Percentiles rank a stretch among this genome's conserved stretches.
phyloP scores from a whole-genome alignment of 768 basidiomycete genomes.

The Macrolepiota fuliginosa region DNA sequence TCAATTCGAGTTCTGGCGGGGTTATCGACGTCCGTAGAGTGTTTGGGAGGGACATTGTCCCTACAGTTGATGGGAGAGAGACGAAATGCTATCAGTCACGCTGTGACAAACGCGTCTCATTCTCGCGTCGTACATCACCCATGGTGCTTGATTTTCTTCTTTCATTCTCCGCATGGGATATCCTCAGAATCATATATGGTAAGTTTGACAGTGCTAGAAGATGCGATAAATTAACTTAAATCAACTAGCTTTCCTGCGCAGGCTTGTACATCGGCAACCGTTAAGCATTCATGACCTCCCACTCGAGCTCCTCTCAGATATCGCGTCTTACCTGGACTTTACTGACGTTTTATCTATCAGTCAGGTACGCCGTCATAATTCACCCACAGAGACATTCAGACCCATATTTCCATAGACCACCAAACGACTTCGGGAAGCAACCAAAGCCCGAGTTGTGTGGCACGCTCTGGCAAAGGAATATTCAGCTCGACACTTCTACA shows the following conservation, averaged over 20 bases:
- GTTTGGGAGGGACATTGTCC: slow-evolving; percentile 3
- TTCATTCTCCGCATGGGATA: background rate
- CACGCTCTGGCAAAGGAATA: background rate
- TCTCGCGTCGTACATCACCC: too few relatives aligned
- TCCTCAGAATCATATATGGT: background rate
- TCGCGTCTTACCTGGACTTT: background rate
- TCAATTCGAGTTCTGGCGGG: slow-evolving; percentile 18
- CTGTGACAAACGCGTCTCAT: background rate
- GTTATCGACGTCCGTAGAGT: background rate
- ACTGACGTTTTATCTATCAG: background rate
- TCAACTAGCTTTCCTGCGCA: background rate
- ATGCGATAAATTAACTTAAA: background rate
- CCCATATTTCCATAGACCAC: background rate
- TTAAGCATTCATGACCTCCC: background rate
- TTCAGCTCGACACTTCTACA: background rate
- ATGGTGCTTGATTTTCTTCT: background rate
- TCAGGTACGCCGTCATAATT: background rate
- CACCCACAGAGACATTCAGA: background rate
- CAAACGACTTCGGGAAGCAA: background rate
- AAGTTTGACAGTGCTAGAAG: background rate
- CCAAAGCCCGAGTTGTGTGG: background rate
- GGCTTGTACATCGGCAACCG: background rate
- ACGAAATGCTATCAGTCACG: background rate
- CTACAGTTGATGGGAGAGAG: too few relatives aligned
- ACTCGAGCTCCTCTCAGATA: background rate